These are phyloP conservation scores for Sclerotinia minor DNA, from an alignment of 2,329 filamentous ascomycete genomes.

Conservation along the genomic window DNA sequence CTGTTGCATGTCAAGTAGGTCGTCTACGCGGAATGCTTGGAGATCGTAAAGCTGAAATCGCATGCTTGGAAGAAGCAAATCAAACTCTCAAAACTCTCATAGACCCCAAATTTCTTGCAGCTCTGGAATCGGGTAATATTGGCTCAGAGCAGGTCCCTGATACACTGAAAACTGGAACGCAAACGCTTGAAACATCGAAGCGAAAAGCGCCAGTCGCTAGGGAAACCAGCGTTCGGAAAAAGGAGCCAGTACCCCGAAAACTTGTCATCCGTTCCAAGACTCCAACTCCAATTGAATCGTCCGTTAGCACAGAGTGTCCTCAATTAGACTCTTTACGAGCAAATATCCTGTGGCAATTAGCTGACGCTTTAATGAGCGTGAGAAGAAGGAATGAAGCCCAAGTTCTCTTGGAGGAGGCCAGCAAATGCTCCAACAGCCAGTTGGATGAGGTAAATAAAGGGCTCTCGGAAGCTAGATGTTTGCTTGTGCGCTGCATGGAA, in stretches of 20 bases:
- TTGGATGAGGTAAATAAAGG: constrained; percentile 51
- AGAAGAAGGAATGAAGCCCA: constrained; percentile 59
- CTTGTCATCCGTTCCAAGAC: constrained; percentile 36
- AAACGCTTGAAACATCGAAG: constrained; percentile 39
- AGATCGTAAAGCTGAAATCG: constrained; percentile 50
- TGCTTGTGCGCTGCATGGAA: constrained; percentile 67
- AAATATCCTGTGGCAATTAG: constrained; percentile 53
- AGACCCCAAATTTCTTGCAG: constrained; percentile 42
- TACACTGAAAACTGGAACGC: constrained; percentile 34
- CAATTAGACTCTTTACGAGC: constrained; percentile 47
- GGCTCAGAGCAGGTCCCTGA: constrained; percentile 30
- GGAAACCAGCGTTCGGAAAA: constrained; percentile 34
- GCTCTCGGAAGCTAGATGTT: constrained; percentile 65
- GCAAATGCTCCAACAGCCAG: constrained; percentile 47
- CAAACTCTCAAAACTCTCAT: constrained; percentile 47
- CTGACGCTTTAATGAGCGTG: constrained; percentile 48
- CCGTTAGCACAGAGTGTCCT: constrained; percentile 41
- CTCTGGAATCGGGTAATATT: constrained; percentile 26
- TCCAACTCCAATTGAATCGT: constrained; percentile 28
- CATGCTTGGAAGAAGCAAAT: constrained; percentile 51
- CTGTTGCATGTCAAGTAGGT: constrained; percentile 56
- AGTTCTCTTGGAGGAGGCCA: constrained; percentile 53
- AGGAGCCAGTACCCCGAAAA: constrained; percentile 39
- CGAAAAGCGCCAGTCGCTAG: constrained; percentile 36
- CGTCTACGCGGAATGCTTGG: constrained; percentile 53